Evolutionary conservation across 2,329 filamentous ascomycete genomes (phyloP).

Genomic region (Stemphylium beticola): DNA sequence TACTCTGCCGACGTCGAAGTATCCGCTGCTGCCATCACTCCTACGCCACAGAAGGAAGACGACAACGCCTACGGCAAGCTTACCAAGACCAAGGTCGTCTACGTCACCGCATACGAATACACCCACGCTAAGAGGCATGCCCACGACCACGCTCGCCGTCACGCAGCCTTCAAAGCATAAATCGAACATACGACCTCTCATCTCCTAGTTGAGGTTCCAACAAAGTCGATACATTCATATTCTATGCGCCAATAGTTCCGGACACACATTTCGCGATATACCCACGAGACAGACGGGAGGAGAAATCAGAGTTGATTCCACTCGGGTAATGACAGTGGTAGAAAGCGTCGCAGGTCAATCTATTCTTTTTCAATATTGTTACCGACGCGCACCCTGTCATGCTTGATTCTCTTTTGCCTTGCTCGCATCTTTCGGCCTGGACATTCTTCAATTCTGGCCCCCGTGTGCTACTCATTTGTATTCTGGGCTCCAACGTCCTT

Average conservation of each 20-base stretch:
- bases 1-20: background rate
- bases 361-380: slow-evolving; percentile 39
- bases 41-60: slow-evolving; percentile 12
- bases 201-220: too few relatives aligned
- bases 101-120: slow-evolving; percentile 41
- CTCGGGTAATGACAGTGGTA: slow-evolving; percentile 45
- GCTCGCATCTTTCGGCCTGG: slow-evolving; percentile 12
- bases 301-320: slow-evolving; percentile 28
- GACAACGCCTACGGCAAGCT: background rate
- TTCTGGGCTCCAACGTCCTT: slow-evolving; percentile 13
- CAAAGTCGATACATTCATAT: too few relatives aligned
- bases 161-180: slow-evolving; percentile 45
- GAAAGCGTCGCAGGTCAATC: slow-evolving; percentile 47
- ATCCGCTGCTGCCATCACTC: slow-evolving; percentile 31
- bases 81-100: slow-evolving; percentile 40
- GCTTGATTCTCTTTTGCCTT: slow-evolving; percentile 25
- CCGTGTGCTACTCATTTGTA: too few relatives aligned
- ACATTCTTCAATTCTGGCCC: too few relatives aligned
- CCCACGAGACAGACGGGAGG: slow-evolving; percentile 29
- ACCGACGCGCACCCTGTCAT: slow-evolving; percentile 36
- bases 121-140: slow-evolving; percentile 45
- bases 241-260: slow-evolving; percentile 30
- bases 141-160: slow-evolving; percentile 37
- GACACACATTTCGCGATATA: slow-evolving; percentile 41
- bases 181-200: too few relatives aligned